A percentile compares a stretch with the other conserved stretches of the same genome.
phyloP scores from a whole-genome alignment of 1,139 yeast genomes.

The Lodderomyces theae region DNA sequence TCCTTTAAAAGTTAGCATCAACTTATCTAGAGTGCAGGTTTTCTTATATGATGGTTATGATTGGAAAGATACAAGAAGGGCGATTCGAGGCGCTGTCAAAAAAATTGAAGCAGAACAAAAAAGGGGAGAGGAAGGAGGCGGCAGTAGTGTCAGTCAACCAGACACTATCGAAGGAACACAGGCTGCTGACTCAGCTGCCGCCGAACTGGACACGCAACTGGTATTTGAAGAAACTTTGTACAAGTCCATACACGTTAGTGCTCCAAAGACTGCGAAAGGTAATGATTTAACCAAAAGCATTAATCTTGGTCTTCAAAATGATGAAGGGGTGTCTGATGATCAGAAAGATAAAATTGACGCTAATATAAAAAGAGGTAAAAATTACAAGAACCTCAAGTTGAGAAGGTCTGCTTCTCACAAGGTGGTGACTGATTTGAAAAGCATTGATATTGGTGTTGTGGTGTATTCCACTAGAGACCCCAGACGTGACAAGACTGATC shows the following conservation, averaged over 20 bases:
- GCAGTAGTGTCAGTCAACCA: background rate
- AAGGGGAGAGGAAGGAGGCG: background rate
- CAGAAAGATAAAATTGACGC: constrained; percentile 15
- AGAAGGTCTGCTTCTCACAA: constrained; percentile 68
- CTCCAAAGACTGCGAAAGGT: constrained; percentile 53
- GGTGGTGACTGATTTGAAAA: constrained; percentile 53
- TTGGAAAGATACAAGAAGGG: constrained; percentile 75
- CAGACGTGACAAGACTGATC: constrained; percentile 24
- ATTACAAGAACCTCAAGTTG: constrained; percentile 49
- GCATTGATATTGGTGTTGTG: constrained; percentile 46
- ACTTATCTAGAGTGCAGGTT: constrained; percentile 42
- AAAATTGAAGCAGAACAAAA: constrained; percentile 47
- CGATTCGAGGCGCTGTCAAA: constrained; percentile 62
- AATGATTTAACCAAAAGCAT: constrained; percentile 49
- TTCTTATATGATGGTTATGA: constrained; percentile 88
- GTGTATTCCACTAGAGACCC: constrained; percentile 52
- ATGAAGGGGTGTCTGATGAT: constrained; percentile 12
- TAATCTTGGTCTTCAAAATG: constrained; percentile 42
- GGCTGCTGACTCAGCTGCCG: constrained; percentile 16
- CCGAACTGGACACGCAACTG: constrained; percentile 20
- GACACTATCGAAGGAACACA: constrained; percentile 3
- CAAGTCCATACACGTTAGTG: constrained; percentile 68
- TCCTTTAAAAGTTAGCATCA: constrained; percentile 33
- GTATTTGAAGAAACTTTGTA: constrained; percentile 71
- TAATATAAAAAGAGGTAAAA: constrained; percentile 24